Evolutionary conservation across 1,284 basidiomycete species (phyloP).

Genomic region (Puccinia polysora): DNA sequence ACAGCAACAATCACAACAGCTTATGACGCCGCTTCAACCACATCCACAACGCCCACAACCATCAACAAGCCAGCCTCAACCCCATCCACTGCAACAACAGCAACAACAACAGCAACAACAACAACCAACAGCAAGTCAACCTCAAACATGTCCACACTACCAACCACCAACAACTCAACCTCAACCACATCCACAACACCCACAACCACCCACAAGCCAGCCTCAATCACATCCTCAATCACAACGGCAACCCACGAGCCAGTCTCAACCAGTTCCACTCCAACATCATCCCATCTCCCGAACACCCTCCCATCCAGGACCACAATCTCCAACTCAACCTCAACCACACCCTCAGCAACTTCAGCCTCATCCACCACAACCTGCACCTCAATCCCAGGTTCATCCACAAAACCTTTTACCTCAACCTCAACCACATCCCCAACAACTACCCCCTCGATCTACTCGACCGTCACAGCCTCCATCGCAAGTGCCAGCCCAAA

Average conservation of each 20-base stretch:
- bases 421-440: slow-evolving; percentile 16
- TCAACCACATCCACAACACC: too few species aligned
- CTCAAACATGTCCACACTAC: not conserved
- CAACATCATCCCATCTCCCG: not conserved
- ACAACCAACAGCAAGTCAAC: not conserved
- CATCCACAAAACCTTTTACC: not conserved
- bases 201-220: not conserved
- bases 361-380: not conserved
- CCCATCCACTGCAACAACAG: slow-evolving; percentile 2
- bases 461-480: not conserved
- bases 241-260: too few species aligned
- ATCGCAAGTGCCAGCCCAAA: not conserved
- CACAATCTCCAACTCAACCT: too few species aligned
- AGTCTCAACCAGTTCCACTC: not conserved
- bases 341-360: too few species aligned
- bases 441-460: not conserved
- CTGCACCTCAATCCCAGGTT: not conserved
- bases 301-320: too few species aligned
- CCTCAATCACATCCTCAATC: not conserved
- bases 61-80: slow-evolving; percentile 3
- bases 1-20: not conserved
- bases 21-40: not conserved
- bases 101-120: slow-evolving; percentile 6
- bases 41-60: not conserved
- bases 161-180: not conserved